Conservation (phyloP, 2,329 filamentous ascomycete species). For the Phoma sp. region DNA sequence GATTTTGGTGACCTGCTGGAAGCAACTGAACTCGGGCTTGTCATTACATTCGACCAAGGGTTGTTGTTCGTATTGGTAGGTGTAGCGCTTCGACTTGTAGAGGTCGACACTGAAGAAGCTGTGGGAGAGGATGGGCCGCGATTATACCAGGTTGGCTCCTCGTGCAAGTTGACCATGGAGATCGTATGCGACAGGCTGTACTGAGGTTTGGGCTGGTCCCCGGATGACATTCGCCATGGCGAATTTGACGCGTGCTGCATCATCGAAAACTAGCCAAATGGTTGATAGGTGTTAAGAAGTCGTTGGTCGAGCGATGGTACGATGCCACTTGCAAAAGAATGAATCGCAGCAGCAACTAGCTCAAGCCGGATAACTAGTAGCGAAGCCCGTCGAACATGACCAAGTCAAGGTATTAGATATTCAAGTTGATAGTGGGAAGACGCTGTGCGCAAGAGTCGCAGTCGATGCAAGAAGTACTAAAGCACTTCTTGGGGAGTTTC, state of each 20-base stretch:
- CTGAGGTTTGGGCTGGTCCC: slow-evolving; percentile 44
- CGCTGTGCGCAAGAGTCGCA: slow-evolving; percentile 39
- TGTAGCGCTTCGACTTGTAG: slow-evolving; percentile 47
- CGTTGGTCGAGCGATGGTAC: slow-evolving; percentile 20
- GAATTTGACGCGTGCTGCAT: slow-evolving; percentile 48
- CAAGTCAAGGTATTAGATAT: slow-evolving; percentile 31
- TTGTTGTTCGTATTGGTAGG: slow-evolving; percentile 49
- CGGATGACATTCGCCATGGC: slow-evolving; percentile 43
- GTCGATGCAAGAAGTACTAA: slow-evolving; percentile 45
- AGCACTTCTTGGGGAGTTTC: slow-evolving; percentile 27
- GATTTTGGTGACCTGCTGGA: slow-evolving; percentile 41
- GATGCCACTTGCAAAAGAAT: slow-evolving; percentile 22
- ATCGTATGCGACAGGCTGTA: slow-evolving; percentile 48
- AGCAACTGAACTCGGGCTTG: slow-evolving; percentile 39
- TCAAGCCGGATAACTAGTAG: slow-evolving; percentile 35
- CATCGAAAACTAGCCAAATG: slow-evolving; percentile 21
- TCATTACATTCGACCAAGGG: slow-evolving; percentile 48
- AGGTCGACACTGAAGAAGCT: slow-evolving; percentile 50
- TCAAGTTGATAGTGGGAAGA: slow-evolving; percentile 34
- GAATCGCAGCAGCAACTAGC: slow-evolving; percentile 22
- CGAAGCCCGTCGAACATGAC: slow-evolving; percentile 30
- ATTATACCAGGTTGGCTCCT: slow-evolving; percentile 47
- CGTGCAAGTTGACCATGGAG: slow-evolving; percentile 52
- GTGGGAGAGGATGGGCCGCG: slow-evolving; percentile 47
- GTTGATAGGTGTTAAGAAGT: not conserved